Evolutionary conservation across 805 yeast species (phyloP), one percentile per base, ranked within the genome.

Genomic region (Lipomyces anomalus): DNA sequence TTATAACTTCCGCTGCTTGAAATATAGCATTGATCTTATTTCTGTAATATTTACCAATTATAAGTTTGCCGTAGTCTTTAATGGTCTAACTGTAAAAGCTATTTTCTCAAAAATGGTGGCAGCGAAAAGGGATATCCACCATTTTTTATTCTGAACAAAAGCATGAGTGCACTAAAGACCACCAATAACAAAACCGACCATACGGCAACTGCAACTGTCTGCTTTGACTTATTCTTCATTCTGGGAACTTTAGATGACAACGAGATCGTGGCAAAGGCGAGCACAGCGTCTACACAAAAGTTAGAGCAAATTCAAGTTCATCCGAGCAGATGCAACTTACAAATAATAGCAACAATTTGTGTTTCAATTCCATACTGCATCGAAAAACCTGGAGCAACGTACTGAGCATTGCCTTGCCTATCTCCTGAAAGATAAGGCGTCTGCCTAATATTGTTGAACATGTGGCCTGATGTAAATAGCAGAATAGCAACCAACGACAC

Each of bases 391-490:
- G 71, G 69, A 53, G 73, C 73, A 35, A 81, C 70, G 61, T 81
- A 84, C 38, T 66, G 74, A 22, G 69, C 62, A 22, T 61, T 61
- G 39, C 76, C 76, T 36, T 63, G 56, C 30, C 62, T 63, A 36
- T 65, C 63, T 36, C 65, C 63, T 26, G 75, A 75, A 30, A 75
- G 69, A 51, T 72, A 68, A 24, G 73, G 88, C 4, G 81, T 73
- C 32, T 75, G 75, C 64, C 97, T 78, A 52, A 92, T 92, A 55
- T 77, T 75, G 64, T 87, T 89, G 74, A 79, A 92, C 98, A 92
- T 92, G 67, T 88, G 84, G 16, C 98, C 98, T 5, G 90, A 72
- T 39, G 76, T 79, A 71, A 89, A 84, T 56, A 88, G 67, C 48
- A 89, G 68, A 30, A 85, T 74, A 17, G 75, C 57, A 46, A 83